These are phyloP conservation scores for Citrullus mucosospermus DNA, from an alignment of 306 rosid genomes.

Conservation along the genomic window DNA sequence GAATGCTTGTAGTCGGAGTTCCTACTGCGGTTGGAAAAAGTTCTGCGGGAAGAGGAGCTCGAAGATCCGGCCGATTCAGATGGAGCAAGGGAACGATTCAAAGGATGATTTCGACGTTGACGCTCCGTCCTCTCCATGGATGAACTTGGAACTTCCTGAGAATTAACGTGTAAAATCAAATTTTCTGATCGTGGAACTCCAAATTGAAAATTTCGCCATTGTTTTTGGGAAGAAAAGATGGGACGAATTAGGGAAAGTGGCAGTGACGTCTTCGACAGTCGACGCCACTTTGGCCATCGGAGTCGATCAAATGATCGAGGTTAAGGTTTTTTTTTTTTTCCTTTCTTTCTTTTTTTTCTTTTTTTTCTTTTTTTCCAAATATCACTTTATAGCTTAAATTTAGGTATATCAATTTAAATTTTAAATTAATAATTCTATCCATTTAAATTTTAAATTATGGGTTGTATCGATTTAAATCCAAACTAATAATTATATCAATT, in stretches of 20 bases:
- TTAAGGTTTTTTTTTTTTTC: neutral
- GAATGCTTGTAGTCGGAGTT: constrained; percentile 12
- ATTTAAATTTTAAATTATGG: no score
- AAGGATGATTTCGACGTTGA: constrained; percentile 13
- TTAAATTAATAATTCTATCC: no score
- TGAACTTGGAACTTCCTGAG: neutral
- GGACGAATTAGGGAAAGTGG: neutral
- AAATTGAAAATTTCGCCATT: neutral
- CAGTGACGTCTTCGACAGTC: neutral
- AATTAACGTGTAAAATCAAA: neutral
- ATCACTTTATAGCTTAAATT: no score
- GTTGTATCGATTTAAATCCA: no score
- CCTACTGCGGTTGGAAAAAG: constrained; percentile 5
- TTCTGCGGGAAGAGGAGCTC: constrained; percentile 11
- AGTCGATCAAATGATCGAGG: neutral
- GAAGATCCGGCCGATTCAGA: constrained; percentile 1
- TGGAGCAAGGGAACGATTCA: constrained; percentile 12
- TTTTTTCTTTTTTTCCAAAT: no score
- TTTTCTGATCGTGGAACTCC: neutral
- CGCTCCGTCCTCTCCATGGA: constrained; percentile 10
- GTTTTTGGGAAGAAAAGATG: neutral
- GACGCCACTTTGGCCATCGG: neutral
- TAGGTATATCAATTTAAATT: no score
- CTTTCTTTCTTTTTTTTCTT: no score
- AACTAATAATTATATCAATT: no score